Evolutionary conservation across 1,284 basidiomycete genomes (phyloP), one percentile per base, ranked within the genome.

Genomic region (Ganoderma leucocontextum): DNA sequence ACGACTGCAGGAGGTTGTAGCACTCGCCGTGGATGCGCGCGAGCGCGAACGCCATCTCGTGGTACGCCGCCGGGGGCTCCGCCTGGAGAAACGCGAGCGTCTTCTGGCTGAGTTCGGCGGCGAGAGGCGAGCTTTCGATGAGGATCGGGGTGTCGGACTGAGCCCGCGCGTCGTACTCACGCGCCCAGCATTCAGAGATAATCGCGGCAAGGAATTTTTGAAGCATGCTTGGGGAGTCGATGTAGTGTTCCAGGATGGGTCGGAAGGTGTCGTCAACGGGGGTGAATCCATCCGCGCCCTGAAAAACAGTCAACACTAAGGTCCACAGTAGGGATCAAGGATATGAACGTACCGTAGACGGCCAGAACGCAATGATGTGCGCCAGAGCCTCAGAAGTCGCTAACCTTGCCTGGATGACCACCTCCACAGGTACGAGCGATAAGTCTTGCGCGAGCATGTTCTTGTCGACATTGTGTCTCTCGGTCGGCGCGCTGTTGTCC

Each of bases 391-490:
- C 90, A 1, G 95, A 92, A 2, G 92, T 89, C 4, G 93, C 91
- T 4, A 99, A 82, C 47, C 98, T 87, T 19, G 95, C 95, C 71
- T 94, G 90, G 66, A 98, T 82, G 38, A 96, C 90, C 1, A 90
- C 84, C 75, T 98, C 97, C 17, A 89, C 82, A 8, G 92, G 86
- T 35, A 99, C 86, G 25, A 99, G 85, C 0, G 94, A 90, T 64
- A 97, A 82, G 78, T 99, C 98, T 77, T 99, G 97, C 0, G 90
- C 86, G 60, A 99, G 85, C 89, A 99, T 97, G 68, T 94, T 94
- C 84, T 96, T 99, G 84, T 99, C 98, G 36, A 99, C 94, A 75
- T 98, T 97, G 78, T 99, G 94, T 41, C 90, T 86, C 76, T 95
- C 92, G 4, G 85, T 81, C 4, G 82, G 81, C 25, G 77, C 79